Evolutionary conservation across 768 basidiomycete genomes (phyloP).

Genomic region (Hygrophoropsis aurantiaca): DNA sequence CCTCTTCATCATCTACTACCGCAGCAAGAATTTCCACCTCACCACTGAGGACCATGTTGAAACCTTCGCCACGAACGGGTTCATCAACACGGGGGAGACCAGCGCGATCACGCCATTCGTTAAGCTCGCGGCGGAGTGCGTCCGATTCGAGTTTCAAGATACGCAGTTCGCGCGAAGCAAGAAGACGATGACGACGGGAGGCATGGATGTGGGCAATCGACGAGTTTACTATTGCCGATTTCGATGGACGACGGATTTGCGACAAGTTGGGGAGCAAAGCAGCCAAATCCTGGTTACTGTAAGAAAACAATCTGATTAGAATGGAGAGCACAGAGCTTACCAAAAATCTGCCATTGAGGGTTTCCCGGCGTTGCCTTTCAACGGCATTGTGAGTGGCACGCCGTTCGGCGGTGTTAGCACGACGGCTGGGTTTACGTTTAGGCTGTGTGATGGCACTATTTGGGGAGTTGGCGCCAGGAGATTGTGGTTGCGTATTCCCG

Average conservation of each 20-base stretch:
- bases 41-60: slow-evolving; percentile 66
- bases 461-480: slow-evolving; percentile 16
- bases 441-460: slow-evolving; percentile 34
- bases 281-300: slow-evolving; percentile 73
- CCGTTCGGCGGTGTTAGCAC: slow-evolving; percentile 96
- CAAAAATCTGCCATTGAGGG: slow-evolving; percentile 88
- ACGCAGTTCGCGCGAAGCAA: slow-evolving; percentile 83
- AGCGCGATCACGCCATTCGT: slow-evolving; percentile 86
- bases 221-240: slow-evolving; percentile 95
- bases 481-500: slow-evolving; percentile 18
- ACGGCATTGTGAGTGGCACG: slow-evolving; percentile 97
- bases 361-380: slow-evolving; percentile 90
- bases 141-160: slow-evolving; percentile 79
- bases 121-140: slow-evolving; percentile 85
- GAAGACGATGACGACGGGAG: slow-evolving; percentile 75
- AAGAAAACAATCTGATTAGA: slow-evolving; percentile 9
- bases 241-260: slow-evolving; percentile 90
- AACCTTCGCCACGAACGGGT: slow-evolving; percentile 68
- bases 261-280: slow-evolving; percentile 88
- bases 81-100: slow-evolving; percentile 73
- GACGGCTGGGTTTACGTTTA: slow-evolving; percentile 81
- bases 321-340: slow-evolving; percentile 56
- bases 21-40: slow-evolving; percentile 66
- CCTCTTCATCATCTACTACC: slow-evolving; percentile 57
- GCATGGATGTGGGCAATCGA: slow-evolving; percentile 87